Evolutionary conservation across 2,329 filamentous ascomycete species (phyloP), one percentile per base, ranked within the genome.

Genomic region (Aspergillus japonicus): DNA sequence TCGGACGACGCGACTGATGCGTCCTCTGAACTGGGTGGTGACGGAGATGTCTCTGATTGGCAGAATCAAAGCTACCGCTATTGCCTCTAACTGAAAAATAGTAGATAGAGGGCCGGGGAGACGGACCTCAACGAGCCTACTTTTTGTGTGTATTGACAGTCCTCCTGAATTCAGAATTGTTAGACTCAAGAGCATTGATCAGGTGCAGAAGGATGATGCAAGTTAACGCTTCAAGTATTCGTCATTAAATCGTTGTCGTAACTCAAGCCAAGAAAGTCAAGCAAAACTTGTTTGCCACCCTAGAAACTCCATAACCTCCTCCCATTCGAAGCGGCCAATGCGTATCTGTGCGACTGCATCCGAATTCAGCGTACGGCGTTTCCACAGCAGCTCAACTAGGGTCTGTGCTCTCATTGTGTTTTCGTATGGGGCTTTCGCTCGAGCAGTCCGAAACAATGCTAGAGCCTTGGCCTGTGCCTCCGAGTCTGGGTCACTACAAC

Each of bases 11-110:
- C 54, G 0, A 26, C n/a, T 2, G 31, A 44, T 10, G n/a, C 33
- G 1, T 49, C 31, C 24, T 44, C 42, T 24, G 23, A 11, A 4
- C 11, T 47, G 19, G 42, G 10, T 10, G 16, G n/a, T 12, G 49
- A 50, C 1, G 50, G 50, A 11, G 57, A 62, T 49, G 35, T 59
- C 24, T 57, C 57, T 4, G 60, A 62, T 7, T 59, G 60, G 57
- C 49, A 59, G 42, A 59, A 62, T 19, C 42, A 24, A 24, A 47
- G 23, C 5, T 59, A 59, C 52, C 57, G 60, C 10, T 59, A 57
- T 42, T 62, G 57, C 24, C 29, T 62, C 31, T 59, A 59, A 39
- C 11, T 16, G 5, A 6, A 35, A 35, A 3, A 5, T 8, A n/a
- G 33, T 4, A 26, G 24, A 11, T 11, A 14, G 10, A n/a, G 12